phyloP scores from a whole-genome alignment of 202 grass and related monocot species.

The Bolboschoenoplectus hybrid region DNA sequence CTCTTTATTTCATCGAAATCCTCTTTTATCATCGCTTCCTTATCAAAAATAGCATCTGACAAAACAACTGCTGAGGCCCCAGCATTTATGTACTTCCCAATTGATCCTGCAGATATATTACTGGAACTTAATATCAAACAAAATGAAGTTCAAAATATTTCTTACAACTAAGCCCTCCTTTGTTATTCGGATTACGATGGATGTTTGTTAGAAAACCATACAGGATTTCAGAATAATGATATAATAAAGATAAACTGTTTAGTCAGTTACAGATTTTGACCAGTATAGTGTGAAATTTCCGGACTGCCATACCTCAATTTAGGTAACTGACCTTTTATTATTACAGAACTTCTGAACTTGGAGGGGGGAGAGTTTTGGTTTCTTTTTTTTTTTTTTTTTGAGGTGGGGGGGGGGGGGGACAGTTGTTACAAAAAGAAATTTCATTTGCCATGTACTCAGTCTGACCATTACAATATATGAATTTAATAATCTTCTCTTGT shows the following conservation, averaged over 20 bases:
- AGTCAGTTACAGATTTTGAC: not conserved
- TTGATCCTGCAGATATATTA: conserved; percentile 55
- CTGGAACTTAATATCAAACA: not conserved
- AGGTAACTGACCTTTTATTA: not conserved
- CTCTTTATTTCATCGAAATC: conserved; percentile 59
- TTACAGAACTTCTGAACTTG: not conserved
- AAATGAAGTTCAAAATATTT: conserved; percentile 25
- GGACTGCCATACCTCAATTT: not conserved
- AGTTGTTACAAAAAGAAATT: not conserved
- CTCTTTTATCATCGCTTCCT: conserved; percentile 57
- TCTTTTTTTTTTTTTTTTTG: no score
- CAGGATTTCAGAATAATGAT: not conserved
- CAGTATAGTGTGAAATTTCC: not conserved
- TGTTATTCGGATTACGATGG: not conserved
- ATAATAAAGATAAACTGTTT: conserved; percentile 5
- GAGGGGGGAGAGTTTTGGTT: not conserved
- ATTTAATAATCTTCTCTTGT: not conserved
- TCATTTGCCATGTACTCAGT: not conserved
- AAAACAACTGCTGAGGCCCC: conserved; percentile 76
- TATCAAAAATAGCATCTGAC: conserved; percentile 86
- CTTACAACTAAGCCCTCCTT: not conserved
- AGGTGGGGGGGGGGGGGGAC: not conserved
- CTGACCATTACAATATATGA: not conserved
- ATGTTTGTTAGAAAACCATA: conserved; percentile 19
- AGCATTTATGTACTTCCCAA: conserved; percentile 59